A percentile compares a stretch with the other conserved stretches of the same genome.
Conservation (phyloP, 805 yeast species). For the Lipomyces mesembrius region DNA sequence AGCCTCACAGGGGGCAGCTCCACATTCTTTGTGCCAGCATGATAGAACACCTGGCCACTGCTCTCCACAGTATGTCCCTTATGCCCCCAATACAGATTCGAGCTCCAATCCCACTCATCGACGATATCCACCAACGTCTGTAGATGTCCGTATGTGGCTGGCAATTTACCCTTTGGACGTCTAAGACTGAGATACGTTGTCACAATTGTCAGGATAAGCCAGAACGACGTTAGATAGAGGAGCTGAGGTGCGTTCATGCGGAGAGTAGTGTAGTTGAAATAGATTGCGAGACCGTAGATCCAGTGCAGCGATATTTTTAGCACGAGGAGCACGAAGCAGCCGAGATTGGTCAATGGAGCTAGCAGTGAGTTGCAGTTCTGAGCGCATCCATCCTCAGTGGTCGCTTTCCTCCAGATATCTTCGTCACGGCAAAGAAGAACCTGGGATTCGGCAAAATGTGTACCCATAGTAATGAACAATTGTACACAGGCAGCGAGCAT, state of each 20-base stretch:
- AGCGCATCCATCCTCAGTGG: background rate
- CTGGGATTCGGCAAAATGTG: constrained; percentile 12
- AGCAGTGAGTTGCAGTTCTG: background rate
- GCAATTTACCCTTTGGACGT: background rate
- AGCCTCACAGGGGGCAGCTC: background rate
- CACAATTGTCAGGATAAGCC: background rate
- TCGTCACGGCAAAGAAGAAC: constrained; percentile 6
- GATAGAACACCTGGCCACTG: background rate
- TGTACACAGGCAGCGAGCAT: background rate
- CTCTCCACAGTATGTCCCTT: constrained; percentile 4
- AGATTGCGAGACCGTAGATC: constrained; percentile 13
- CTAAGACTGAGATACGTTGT: background rate
- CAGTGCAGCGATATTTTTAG: constrained; percentile 12
- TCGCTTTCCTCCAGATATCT: background rate
- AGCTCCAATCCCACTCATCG: constrained; percentile 8
- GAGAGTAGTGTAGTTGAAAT: background rate
- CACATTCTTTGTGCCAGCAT: background rate
- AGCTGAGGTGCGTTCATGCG: constrained; percentile 6
- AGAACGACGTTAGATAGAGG: background rate
- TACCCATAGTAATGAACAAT: background rate
- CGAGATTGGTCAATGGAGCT: constrained; percentile 2
- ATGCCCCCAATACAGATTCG: constrained; percentile 12
- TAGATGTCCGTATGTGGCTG: constrained; percentile 7
- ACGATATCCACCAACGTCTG: constrained; percentile 11
- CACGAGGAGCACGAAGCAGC: background rate